Percentiles rank a stretch among this genome's conserved stretches.
These are phyloP conservation scores for Hansfordia pulvinata DNA, from an alignment of 2,329 filamentous ascomycete species.

Conservation along the genomic window DNA sequence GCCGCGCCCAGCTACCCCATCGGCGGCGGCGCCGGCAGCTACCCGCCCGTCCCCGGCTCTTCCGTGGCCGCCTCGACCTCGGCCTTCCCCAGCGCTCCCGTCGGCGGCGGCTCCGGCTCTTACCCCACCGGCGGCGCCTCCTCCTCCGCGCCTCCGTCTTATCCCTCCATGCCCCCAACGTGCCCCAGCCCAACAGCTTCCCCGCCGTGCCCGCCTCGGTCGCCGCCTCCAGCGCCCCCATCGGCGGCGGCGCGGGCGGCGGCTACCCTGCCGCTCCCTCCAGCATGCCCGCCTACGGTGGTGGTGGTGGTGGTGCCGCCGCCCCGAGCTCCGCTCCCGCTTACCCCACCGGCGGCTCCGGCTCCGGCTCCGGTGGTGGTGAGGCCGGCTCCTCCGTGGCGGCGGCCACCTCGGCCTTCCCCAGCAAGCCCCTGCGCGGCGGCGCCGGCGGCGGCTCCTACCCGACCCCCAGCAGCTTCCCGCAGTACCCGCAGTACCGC, in stretches of 20 bases:
- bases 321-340: conserved; percentile 4
- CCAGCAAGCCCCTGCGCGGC: neutral
- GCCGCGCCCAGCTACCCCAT: conserved; percentile 16
- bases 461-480: no score
- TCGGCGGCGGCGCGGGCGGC: conserved; percentile 6
- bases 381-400: conserved; percentile 5
- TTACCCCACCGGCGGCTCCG: conserved; percentile 2
- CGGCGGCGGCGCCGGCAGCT: conserved; percentile 13
- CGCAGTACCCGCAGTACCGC: no score
- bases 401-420: neutral
- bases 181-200: conserved; percentile 15
- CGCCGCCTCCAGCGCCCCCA: conserved; percentile 12
- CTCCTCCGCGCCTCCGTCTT: conserved; percentile 1
- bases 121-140: neutral
- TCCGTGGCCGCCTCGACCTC: conserved; percentile 3
- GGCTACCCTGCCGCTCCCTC: conserved; percentile 12
- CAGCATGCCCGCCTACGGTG: conserved; percentile 16
- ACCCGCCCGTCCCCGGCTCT: conserved; percentile 4
- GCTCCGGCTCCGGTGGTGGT: conserved; percentile 5
- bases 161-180: conserved; percentile 6
- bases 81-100: no score
- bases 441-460: no score
- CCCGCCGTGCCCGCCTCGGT: conserved; percentile 13
- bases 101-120: no score
- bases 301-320: conserved; percentile 15